Percentiles rank a stretch among this genome's conserved stretches.
phyloP scores from a whole-genome alignment of 1,284 basidiomycete genomes.

The Ustilago xerochloae region DNA sequence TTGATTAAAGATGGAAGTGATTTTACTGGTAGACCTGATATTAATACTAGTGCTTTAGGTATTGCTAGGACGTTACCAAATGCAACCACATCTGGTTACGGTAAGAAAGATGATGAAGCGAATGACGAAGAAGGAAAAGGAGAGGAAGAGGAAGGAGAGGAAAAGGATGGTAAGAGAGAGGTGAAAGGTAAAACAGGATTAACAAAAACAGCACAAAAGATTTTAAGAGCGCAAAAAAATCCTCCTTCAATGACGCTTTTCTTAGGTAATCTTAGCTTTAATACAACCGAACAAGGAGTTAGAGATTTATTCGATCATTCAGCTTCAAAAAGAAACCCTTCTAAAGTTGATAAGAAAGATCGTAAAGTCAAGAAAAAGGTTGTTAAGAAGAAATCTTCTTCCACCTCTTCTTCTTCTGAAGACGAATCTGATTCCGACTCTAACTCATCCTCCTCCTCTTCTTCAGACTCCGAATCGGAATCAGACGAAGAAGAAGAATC shows the following conservation, averaged over 20 bases:
- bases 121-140: neutral
- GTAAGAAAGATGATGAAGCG: slow-evolving; percentile 7
- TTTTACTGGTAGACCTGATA: slow-evolving; percentile 67
- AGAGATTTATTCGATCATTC: slow-evolving; percentile 75
- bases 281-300: slow-evolving; percentile 79
- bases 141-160: neutral
- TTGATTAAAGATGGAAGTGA: slow-evolving; percentile 88
- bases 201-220: slow-evolving; percentile 83
- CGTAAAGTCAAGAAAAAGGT: slow-evolving; percentile 9
- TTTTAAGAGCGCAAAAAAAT: slow-evolving; percentile 83
- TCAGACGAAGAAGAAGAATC: slow-evolving; percentile 68
- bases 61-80: slow-evolving; percentile 27
- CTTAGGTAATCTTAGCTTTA: slow-evolving; percentile 88
- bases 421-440: slow-evolving; percentile 56
- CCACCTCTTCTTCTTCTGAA: slow-evolving; percentile 4
- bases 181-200: slow-evolving; percentile 68
- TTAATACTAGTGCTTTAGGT: slow-evolving; percentile 46
- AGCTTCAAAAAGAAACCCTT: slow-evolving; percentile 41
- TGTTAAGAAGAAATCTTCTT: slow-evolving; percentile 13
- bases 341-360: slow-evolving; percentile 15
- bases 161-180: neutral
- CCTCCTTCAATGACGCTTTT: slow-evolving; percentile 85
- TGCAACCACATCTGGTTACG: neutral
- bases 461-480: slow-evolving; percentile 24
- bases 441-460: slow-evolving; percentile 6